A percentile compares a stretch with the other conserved stretches of the same genome.
phyloP scores from a whole-genome alignment of 805 yeast species.

The Maudiozyma pseudohumilis region DNA sequence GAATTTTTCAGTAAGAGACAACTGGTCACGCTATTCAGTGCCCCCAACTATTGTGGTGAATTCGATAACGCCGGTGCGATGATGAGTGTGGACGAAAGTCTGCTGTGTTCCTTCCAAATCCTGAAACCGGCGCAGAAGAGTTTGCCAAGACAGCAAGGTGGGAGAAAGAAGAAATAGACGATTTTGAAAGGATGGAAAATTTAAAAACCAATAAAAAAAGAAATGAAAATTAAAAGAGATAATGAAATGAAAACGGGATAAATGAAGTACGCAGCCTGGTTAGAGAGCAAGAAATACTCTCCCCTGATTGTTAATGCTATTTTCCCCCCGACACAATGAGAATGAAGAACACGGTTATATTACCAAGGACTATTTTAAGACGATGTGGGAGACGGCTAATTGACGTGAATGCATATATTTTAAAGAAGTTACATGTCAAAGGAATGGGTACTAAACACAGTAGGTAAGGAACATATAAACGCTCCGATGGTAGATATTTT shows the following conservation, averaged over 20 bases:
- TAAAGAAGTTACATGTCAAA: too few relatives aligned
- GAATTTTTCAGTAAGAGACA: constrained; percentile 95
- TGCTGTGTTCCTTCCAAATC: constrained; percentile 91
- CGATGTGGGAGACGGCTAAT: too few relatives aligned
- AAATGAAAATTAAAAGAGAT: not conserved
- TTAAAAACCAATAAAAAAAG: not conserved
- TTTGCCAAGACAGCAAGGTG: constrained; percentile 30
- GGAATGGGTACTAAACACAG: too few relatives aligned
- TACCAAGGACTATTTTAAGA: too few relatives aligned
- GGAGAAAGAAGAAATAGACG: constrained; percentile 26
- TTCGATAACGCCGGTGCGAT: constrained; percentile 98
- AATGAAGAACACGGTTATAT: too few relatives aligned
- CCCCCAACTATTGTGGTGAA: constrained; percentile 98
- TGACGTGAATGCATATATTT: too few relatives aligned
- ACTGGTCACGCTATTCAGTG: constrained; percentile 87
- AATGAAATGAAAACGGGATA: not conserved
- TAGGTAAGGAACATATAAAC: too few relatives aligned
- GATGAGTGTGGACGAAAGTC: constrained; percentile 97
- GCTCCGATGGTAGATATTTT: too few relatives aligned
- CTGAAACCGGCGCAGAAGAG: constrained; percentile 93
- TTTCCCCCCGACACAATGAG: too few relatives aligned
- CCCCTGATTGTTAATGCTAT: too few relatives aligned
- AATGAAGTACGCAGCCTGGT: too few relatives aligned
- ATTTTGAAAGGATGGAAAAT: not conserved
- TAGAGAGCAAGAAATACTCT: too few relatives aligned